Base-by-base conservation (phyloP, 2,329 filamentous ascomycete species). In the Ambrosiella xylebori region DNA sequence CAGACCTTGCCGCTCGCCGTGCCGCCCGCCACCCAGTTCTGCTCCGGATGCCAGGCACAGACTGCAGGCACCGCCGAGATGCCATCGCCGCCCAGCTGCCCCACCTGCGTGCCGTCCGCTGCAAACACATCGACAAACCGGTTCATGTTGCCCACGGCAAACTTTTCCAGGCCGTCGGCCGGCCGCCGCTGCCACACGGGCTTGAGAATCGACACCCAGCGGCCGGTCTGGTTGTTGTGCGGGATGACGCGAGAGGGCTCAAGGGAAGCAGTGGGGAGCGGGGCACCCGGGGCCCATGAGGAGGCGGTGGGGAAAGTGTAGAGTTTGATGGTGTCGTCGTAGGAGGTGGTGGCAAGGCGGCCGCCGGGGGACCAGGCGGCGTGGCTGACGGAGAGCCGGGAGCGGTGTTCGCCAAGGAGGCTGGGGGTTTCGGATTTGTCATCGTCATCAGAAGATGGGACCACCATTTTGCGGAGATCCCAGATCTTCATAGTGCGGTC, bases 101-200 rank as follows among this genome's bases (percentile, higher is more conserved):
- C 91, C 3, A 98, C 72, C 68, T 97, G 91, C 65, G 88, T 84
- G 0, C 93, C 93, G 54, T 85, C 79, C 0, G 82, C 77, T 0
- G 85, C 85, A 68, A 86, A 98, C 0, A 98, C 79, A 66, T 98
- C 93, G 1, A 97, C 88, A 64, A 96, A 97, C 1, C 93, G 81
- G 67, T 95, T 95, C 93, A 97, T 97, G 64, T 97, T 98, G 1
- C 88, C 93, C 59, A 98, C 91, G 27, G 82, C 86, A 65, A 98
- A 89, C 61, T 91, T 88, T 62, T 95, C 84, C 4, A 94, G 81
- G 7, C 84, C 83, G 60, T 93, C 88, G 39, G 77, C 72, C 0
- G 93, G 91, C 51, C 79, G 77, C 38, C 79, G 74, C 68, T 98
- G 93, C 93, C 93, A 98, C 64, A 95, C 88, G 0, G 68, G 93